phyloP scores from a whole-genome alignment of 75 land plant genomes.

The Picea sitchensis region DNA sequence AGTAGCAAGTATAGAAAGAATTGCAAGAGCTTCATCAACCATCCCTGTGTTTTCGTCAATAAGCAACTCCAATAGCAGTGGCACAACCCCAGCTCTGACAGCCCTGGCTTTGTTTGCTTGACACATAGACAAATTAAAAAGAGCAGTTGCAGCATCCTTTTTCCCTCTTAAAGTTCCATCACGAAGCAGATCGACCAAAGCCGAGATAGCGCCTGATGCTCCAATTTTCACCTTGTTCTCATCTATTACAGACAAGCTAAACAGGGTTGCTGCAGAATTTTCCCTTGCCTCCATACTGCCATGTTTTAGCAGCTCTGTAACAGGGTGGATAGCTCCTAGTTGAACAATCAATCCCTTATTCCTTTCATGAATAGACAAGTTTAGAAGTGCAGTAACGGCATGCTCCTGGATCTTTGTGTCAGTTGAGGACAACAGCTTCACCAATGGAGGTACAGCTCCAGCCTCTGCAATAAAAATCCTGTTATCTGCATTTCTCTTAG shows the following conservation, averaged over 20 bases:
- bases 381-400: constrained; percentile 92
- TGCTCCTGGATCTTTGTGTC: constrained; percentile 82
- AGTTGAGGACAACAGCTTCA: constrained; percentile 51
- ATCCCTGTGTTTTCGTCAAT: constrained; percentile 69
- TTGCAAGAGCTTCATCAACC: constrained; percentile 88
- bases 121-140: constrained; percentile 75
- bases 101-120: constrained; percentile 85
- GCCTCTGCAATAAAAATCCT: constrained; percentile 84
- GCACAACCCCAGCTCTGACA: constrained; percentile 70
- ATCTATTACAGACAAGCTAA: no score
- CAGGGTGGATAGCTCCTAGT: constrained; percentile 71
- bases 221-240: no score
- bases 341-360: constrained; percentile 76
- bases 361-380: constrained; percentile 78
- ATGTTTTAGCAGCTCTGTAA: constrained; percentile 8
- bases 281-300: no score
- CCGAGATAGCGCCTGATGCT: no score
- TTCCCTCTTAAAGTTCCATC: constrained; percentile 82
- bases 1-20: constrained; percentile 80
- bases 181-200: constrained; percentile 57
- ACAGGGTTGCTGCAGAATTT: no score
- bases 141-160: constrained; percentile 93
- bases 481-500: constrained; percentile 82
- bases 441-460: constrained; percentile 83
- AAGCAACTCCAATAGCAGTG: constrained; percentile 61